phyloP scores from a whole-genome alignment of 768 basidiomycete genomes.

The Suillus luteus region DNA sequence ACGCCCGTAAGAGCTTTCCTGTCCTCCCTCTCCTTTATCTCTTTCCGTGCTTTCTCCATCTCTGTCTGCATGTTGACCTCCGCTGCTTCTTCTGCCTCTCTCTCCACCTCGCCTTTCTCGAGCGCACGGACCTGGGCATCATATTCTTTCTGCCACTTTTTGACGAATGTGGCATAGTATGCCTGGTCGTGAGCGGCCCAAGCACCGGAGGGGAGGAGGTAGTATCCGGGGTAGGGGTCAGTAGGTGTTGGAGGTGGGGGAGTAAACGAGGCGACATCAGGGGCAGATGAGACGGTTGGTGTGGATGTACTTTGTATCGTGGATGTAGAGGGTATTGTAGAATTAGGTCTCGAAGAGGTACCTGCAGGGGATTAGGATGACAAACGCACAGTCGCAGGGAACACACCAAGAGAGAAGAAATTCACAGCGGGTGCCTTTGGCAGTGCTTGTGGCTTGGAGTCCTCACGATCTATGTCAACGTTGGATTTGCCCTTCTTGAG shows the following conservation, averaged over 20 bases:
- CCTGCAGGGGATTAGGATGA: slow-evolving; percentile 12
- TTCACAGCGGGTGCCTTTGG: slow-evolving; percentile 45
- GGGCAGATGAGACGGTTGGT: slow-evolving; percentile 62
- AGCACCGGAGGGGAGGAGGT: slow-evolving; percentile 75
- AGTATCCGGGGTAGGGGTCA: slow-evolving; percentile 87
- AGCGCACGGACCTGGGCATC: slow-evolving; percentile 70
- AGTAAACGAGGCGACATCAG: slow-evolving; percentile 62
- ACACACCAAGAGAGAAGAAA: slow-evolving; percentile 70
- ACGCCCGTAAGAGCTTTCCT: slow-evolving; percentile 74
- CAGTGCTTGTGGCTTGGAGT: slow-evolving; percentile 10
- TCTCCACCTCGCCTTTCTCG: slow-evolving; percentile 69
- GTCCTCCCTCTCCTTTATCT: slow-evolving; percentile 75
- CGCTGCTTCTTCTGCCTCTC: slow-evolving; percentile 46
- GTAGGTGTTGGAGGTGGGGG: slow-evolving; percentile 73
- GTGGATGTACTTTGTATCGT: slow-evolving; percentile 12
- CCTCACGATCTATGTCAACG: slow-evolving; percentile 49
- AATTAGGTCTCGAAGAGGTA: slow-evolving; percentile 21
- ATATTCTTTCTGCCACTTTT: slow-evolving; percentile 75
- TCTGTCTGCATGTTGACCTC: slow-evolving; percentile 67
- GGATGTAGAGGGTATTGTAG: slow-evolving; percentile 13
- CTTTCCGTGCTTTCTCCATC: slow-evolving; percentile 76
- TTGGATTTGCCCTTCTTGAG: slow-evolving; percentile 62
- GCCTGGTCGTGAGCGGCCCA: slow-evolving; percentile 75
- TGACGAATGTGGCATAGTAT: slow-evolving; percentile 68
- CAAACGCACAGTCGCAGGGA: background rate